Conservation (phyloP, 129 eudicot genomes). For the Scalesia atractyloides region DNA sequence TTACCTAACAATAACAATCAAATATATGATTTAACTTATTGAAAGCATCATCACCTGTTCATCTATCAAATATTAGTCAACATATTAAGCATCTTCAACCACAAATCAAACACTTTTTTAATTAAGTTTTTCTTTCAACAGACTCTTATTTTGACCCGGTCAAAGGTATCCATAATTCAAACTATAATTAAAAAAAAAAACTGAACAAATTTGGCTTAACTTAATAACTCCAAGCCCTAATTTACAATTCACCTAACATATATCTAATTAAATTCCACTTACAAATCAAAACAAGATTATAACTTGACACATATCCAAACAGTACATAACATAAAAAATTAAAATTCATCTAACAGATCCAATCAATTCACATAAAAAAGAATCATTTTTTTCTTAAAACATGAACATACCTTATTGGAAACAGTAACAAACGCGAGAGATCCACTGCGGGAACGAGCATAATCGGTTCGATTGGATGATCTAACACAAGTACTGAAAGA, state of each 20-base stretch:
- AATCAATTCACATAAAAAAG: not conserved
- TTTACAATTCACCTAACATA: conserved; percentile 1
- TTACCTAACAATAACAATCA: not conserved
- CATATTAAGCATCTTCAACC: conserved; percentile 1
- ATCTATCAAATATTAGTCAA: not conserved
- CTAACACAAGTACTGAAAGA: conserved; percentile 37
- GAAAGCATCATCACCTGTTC: not conserved
- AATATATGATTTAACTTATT: not conserved
- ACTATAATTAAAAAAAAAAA: not conserved
- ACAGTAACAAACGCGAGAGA: conserved; percentile 32
- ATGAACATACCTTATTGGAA: conserved; percentile 39
- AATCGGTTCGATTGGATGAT: conserved; percentile 28
- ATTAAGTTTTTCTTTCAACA: not conserved
- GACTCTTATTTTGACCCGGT: not conserved
- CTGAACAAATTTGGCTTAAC: not conserved
- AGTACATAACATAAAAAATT: not conserved
- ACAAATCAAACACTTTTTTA: conserved; percentile 10
- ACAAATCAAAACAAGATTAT: not conserved
- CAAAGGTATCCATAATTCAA: not conserved
- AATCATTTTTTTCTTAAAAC: not conserved
- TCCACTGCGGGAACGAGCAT: conserved; percentile 32
- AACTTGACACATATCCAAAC: not conserved
- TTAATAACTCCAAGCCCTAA: conserved; percentile 17
- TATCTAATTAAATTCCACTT: conserved; percentile 8
- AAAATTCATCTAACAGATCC: not conserved